These are phyloP conservation scores for Metschnikowia baotianmanensis DNA, from an alignment of 805 yeast genomes.

Conservation along the genomic window DNA sequence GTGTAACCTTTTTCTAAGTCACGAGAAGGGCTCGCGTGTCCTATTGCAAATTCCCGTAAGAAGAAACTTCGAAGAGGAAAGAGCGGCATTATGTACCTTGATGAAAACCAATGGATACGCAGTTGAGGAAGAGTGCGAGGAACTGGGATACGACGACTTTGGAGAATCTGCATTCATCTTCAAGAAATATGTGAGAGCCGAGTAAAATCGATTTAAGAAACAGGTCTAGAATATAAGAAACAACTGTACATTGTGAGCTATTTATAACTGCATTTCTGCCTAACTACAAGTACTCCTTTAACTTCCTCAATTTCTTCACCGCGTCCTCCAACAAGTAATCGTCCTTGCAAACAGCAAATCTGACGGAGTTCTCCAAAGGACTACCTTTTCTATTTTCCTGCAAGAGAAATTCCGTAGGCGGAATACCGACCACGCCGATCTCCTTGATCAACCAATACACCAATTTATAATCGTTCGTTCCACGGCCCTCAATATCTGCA, in stretches of 20 bases:
- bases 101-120: constrained; percentile 37
- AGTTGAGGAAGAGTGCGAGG: constrained; percentile 40
- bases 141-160: constrained; percentile 81
- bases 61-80: constrained; percentile 58
- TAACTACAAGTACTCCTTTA: constrained; percentile 54
- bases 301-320: constrained; percentile 64
- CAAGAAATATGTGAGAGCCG: constrained; percentile 28
- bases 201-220: too few species aligned
- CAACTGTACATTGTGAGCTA: too few species aligned
- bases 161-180: constrained; percentile 65
- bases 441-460: constrained; percentile 94
- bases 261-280: too few species aligned
- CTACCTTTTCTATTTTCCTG: constrained; percentile 57
- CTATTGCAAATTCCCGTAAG: constrained; percentile 78
- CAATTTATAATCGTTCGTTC: constrained; percentile 79
- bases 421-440: constrained; percentile 92
- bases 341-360: constrained; percentile 97
- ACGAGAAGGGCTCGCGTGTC: constrained; percentile 40
- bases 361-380: constrained; percentile 77
- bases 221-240: too few species aligned
- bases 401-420: constrained; percentile 92
- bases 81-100: constrained; percentile 58
- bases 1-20: constrained; percentile 46
- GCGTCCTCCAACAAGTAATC: constrained; percentile 80
- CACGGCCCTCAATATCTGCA: constrained; percentile 55